A percentile compares a stretch with the other conserved stretches of the same genome.
These are phyloP conservation scores for Amoebophrya sp. DNA, from an alignment of 169 alveolate species.

Conservation along the genomic window DNA sequence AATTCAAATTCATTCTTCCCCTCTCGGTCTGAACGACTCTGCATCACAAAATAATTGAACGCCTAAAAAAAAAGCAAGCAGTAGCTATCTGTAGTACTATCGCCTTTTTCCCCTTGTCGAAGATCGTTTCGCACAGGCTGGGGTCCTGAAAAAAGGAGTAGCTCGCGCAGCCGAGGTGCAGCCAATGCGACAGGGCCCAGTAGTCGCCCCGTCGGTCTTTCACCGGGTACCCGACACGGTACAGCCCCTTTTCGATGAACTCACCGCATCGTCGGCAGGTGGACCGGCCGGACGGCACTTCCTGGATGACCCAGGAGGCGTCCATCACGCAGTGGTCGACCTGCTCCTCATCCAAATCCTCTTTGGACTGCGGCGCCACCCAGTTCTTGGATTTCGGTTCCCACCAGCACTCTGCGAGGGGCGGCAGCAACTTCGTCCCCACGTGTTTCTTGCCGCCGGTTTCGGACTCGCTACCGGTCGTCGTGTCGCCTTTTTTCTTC, in stretches of 20 bases:
- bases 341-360: background rate
- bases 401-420: constrained; percentile 1
- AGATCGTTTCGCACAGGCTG: background rate
- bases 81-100: too few relatives aligned
- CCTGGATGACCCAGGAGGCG: background rate
- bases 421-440: background rate
- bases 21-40: too few relatives aligned
- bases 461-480: too few relatives aligned
- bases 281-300: background rate
- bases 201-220: constrained; percentile 7
- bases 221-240: background rate
- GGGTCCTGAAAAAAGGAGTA: background rate
- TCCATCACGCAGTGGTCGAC: background rate
- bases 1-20: too few relatives aligned
- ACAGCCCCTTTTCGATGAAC: background rate
- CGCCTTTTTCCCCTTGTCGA: background rate
- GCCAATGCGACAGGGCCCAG: constrained; percentile 9
- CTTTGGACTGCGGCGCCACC: constrained; percentile 21
- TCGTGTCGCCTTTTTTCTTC: background rate
- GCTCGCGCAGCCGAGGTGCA: background rate
- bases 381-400: background rate
- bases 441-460: background rate
- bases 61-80: too few relatives aligned
- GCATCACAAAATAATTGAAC: too few relatives aligned
- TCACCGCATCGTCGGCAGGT: constrained; percentile 11